These are phyloP conservation scores for Priceomyces melissophilus DNA, from an alignment of 805 yeast genomes.

Conservation along the genomic window DNA sequence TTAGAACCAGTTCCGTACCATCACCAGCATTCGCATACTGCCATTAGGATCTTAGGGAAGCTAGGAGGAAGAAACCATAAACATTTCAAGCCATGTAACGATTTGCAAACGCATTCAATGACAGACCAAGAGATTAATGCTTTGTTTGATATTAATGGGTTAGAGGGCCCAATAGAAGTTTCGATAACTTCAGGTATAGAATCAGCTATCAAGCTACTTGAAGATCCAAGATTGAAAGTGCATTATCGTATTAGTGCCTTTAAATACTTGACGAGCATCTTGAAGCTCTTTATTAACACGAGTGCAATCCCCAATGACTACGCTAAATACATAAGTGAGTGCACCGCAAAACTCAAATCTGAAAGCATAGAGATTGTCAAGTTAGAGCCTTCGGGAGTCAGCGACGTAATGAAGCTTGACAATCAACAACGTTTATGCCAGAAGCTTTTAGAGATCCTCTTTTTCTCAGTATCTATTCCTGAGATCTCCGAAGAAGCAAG, in stretches of 20 bases:
- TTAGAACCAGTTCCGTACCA: constrained; percentile 89
- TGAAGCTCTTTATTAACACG: constrained; percentile 64
- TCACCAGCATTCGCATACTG: constrained; percentile 93
- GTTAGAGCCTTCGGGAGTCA: constrained; percentile 41
- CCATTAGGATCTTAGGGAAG: constrained; percentile 89
- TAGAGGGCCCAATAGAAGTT: constrained; percentile 55
- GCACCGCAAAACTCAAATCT: constrained; percentile 43
- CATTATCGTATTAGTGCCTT: constrained; percentile 79
- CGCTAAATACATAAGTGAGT: constrained; percentile 43
- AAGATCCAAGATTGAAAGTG: constrained; percentile 57
- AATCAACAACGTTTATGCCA: constrained; percentile 65
- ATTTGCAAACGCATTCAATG: constrained; percentile 51
- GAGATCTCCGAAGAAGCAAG: constrained; percentile 70
- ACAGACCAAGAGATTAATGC: constrained; percentile 71
- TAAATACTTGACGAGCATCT: constrained; percentile 61
- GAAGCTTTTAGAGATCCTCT: constrained; percentile 64
- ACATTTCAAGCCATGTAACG: constrained; percentile 72
- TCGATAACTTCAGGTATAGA: constrained; percentile 81
- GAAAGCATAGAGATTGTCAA: constrained; percentile 33
- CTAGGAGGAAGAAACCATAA: constrained; percentile 94
- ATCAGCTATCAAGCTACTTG: constrained; percentile 72
- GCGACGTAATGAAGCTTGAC: constrained; percentile 47
- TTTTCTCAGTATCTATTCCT: constrained; percentile 71
- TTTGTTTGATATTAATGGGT: constrained; percentile 66
- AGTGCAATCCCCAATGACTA: constrained; percentile 46